These are phyloP conservation scores for Lasiodiplodia gonubiensis DNA, from an alignment of 2,329 filamentous ascomycete genomes.

Conservation along the genomic window DNA sequence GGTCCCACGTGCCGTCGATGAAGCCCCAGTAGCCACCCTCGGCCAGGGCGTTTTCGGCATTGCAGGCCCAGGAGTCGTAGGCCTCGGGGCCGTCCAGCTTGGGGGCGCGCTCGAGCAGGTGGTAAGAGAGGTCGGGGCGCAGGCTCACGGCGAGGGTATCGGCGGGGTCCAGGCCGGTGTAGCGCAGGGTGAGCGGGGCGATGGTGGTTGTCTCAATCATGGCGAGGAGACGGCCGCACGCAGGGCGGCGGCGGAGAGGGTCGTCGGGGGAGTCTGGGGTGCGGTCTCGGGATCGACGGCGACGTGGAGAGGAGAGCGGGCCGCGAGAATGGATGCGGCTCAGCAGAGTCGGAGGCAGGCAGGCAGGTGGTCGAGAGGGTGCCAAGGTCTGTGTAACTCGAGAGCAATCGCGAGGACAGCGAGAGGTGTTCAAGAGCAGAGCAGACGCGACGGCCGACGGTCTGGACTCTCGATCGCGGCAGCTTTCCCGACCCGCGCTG, in stretches of 20 bases:
- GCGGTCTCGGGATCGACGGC: constrained; percentile 12
- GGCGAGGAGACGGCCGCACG: constrained; percentile 7
- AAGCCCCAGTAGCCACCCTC: constrained; percentile 20
- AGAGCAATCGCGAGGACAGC: not conserved
- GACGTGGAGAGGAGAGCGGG: constrained; percentile 4
- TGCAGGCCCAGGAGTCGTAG: constrained; percentile 18
- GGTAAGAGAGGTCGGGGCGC: constrained; percentile 17
- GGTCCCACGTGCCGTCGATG: constrained; percentile 17
- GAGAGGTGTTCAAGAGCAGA: constrained; percentile 3
- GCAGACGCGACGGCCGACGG: constrained; percentile 9
- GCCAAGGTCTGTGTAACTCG: constrained; percentile 21
- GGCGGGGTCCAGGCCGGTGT: not conserved
- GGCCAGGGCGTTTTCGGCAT: not conserved
- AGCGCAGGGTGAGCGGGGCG: constrained; percentile 14
- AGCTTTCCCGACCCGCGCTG: constrained; percentile 19
- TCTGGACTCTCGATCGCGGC: constrained; percentile 9
- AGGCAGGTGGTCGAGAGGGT: not conserved
- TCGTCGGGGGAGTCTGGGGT: not conserved
- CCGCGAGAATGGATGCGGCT: constrained; percentile 2
- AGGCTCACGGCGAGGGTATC: constrained; percentile 14
- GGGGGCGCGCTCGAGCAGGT: constrained; percentile 15
- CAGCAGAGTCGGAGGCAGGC: not conserved
- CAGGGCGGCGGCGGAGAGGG: not conserved
- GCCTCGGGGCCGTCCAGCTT: constrained; percentile 23
- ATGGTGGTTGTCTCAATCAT: constrained; percentile 8